Conservation (phyloP, 345 rosid species). For the Geranium rotundifolium region DNA sequence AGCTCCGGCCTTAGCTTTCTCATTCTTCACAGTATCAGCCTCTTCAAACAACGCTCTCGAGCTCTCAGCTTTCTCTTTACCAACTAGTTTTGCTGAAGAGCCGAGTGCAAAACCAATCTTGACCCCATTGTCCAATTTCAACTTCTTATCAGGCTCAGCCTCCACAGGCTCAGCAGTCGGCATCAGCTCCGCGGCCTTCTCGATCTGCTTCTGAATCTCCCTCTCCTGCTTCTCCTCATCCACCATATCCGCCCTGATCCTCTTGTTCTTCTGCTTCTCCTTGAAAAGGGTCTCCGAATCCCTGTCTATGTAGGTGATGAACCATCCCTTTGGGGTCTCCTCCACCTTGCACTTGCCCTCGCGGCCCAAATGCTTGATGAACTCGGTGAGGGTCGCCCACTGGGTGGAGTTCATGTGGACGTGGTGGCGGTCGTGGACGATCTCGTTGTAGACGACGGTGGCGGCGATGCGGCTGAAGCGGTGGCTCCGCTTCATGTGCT, state of each 20-base stretch:
- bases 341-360: constrained; percentile 91
- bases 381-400: constrained; percentile 93
- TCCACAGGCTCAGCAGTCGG: not conserved
- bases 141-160: constrained; percentile 15
- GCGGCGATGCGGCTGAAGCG: constrained; percentile 88
- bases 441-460: constrained; percentile 92
- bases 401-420: constrained; percentile 86
- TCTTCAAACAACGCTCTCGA: constrained; percentile 55
- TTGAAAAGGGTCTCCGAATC: constrained; percentile 78
- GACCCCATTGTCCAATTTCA: constrained; percentile 42
- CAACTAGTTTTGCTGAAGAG: constrained; percentile 11
- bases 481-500: constrained; percentile 73
- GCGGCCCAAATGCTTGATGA: constrained; percentile 64
- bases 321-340: constrained; percentile 96
- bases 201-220: constrained; percentile 70
- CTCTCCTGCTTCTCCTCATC: constrained; percentile 95
- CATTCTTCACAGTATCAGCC: constrained; percentile 30
- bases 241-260: constrained; percentile 56
- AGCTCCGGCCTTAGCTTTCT: not conserved
- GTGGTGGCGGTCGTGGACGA: constrained; percentile 75
- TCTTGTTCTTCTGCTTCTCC: constrained; percentile 79
- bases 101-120: constrained; percentile 77
- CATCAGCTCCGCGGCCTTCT: constrained; percentile 45
- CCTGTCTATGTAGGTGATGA: constrained; percentile 76
- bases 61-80: constrained; percentile 40